Evolutionary conservation across 2,329 filamentous ascomycete genomes (phyloP), one percentile per base, ranked within the genome.

Genomic region (Fragosphaeria purpurea): DNA sequence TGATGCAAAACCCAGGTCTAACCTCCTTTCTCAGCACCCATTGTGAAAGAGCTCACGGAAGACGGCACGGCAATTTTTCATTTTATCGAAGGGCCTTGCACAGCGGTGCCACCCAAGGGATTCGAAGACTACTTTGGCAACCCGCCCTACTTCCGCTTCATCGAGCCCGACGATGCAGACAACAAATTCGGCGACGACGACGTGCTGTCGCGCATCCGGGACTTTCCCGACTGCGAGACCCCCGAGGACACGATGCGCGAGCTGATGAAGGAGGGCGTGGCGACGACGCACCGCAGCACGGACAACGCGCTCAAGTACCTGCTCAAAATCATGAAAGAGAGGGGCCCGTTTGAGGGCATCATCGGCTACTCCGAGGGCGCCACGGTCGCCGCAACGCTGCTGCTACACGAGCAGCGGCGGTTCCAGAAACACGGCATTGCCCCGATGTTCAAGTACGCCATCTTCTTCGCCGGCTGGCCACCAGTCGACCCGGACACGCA

Each of bases 281-380:
- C 61, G 5, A 58, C 59, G n/a, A 57, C 59, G 5, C 61, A 63
- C 50, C 51, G 54, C 40, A 70, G 68, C 54, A 70, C 68, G n/a
- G 63, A 65, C 50, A 61, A 63, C 31, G 69, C 70, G 2, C 65
- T 72, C 50, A 63, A 68, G 50, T 70, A 63, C 44, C 61, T 76
- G 2, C 63, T 71, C 55, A 59, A 70, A 8, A 68, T 72, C 6
- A 65, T 79, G 55, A 68, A 75, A 12, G 65, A 71, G 38, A 61
- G 67, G 4, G 68, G 68, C 0, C 67, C 69, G 2, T 70, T 77
- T 51, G 71, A 75, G 52, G 78, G 74, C 3, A 73, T 82, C 44
- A 68, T 82, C 13, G 79, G 79, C 1, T 82, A 81, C 57, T 80
- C 77, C 0, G 78, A 82, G 59, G 79, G 79, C 4, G 77, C 79